Conservation (phyloP, 2,329 filamentous ascomycete species). For the Aspergillus chevalieri region DNA sequence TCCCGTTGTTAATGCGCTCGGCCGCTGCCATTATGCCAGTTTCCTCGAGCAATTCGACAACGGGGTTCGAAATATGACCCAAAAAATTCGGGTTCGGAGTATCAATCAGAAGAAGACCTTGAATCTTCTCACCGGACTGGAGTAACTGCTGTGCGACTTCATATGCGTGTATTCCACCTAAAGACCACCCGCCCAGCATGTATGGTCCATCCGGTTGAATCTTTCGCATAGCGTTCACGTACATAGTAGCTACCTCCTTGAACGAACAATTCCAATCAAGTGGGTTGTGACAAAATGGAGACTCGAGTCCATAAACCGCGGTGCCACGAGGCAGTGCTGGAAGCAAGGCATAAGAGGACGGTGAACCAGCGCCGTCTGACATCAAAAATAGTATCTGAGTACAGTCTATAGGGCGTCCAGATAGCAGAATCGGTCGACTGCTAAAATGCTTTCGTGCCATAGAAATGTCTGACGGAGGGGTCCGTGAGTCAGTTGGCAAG, state of each 20-base stretch:
- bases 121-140: neutral
- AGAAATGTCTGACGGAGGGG: neutral
- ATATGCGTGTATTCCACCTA: neutral
- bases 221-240: neutral
- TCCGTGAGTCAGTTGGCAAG: neutral
- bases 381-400: neutral
- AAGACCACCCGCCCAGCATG: neutral
- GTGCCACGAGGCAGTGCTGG: neutral
- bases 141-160: neutral
- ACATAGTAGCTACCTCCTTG: neutral
- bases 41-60: neutral
- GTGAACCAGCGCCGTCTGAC: neutral
- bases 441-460: neutral
- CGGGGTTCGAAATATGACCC: neutral
- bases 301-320: neutral
- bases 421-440: neutral
- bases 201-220: neutral
- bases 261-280: neutral
- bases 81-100: neutral
- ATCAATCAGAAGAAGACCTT: neutral
- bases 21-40: neutral
- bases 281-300: neutral
- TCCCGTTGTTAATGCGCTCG: neutral
- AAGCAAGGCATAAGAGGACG: neutral
- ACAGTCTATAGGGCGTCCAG: neutral